Evolutionary conservation across 108 stramenopile genomes (phyloP).

Genomic region (Tribonema minus): DNA sequence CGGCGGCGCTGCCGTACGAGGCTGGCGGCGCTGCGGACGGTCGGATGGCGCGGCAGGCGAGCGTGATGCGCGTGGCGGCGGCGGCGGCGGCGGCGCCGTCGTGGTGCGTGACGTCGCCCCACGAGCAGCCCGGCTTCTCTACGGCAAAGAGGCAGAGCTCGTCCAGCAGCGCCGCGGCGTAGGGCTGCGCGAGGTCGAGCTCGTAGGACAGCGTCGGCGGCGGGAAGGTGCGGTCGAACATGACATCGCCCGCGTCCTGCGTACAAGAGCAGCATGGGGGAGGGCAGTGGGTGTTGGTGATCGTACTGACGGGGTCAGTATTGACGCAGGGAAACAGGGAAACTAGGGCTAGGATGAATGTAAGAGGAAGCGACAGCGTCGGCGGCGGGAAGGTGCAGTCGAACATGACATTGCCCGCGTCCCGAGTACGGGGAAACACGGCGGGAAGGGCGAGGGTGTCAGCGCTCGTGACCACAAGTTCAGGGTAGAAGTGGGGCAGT

Average conservation of each 20-base stretch:
- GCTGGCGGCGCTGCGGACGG: too few species aligned
- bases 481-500: too few species aligned
- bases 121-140: slow-evolving; percentile 25
- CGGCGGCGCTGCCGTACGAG: too few species aligned
- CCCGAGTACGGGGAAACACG: background rate
- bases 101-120: slow-evolving; percentile 4
- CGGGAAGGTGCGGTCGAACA: slow-evolving; percentile 34
- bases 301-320: too few species aligned
- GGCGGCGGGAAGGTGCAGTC: slow-evolving; percentile 34
- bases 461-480: too few species aligned
- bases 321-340: too few species aligned
- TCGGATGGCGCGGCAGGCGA: background rate
- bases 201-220: slow-evolving; percentile 3
- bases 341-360: too few species aligned
- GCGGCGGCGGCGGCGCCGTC: background rate
- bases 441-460: too few species aligned
- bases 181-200: slow-evolving; percentile 8
- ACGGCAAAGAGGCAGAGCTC: slow-evolving; percentile 18
- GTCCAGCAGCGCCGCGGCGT: slow-evolving; percentile 7
- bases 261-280: too few species aligned
- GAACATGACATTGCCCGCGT: slow-evolving; percentile 7
- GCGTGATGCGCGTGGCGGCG: background rate
- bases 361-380: too few species aligned
- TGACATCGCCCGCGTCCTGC: slow-evolving; percentile 6
- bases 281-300: too few species aligned